phyloP scores from a whole-genome alignment of 2,329 filamentous ascomycete species.

The Cadophora luteo-olivacea region DNA sequence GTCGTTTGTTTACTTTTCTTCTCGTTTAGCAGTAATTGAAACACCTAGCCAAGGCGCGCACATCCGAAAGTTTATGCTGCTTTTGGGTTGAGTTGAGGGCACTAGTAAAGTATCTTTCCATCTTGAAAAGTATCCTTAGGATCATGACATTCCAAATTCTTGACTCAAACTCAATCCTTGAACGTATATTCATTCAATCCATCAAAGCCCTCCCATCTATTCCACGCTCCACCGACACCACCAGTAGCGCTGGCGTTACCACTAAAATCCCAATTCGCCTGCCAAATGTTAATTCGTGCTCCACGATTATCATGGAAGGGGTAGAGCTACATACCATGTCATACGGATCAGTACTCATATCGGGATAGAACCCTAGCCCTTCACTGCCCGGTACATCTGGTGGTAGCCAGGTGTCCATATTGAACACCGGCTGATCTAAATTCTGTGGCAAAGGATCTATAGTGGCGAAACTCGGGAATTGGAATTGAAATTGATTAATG shows the following conservation, averaged over 20 bases:
- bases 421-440: not conserved
- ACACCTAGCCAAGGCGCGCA: not conserved
- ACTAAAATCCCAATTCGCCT: not conserved
- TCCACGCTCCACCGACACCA: not conserved
- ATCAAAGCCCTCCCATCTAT: not conserved
- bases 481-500: not conserved
- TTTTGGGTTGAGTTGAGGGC: no score
- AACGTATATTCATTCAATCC: not conserved
- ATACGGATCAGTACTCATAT: not conserved
- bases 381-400: not conserved
- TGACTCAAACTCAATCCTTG: not conserved
- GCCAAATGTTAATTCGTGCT: not conserved
- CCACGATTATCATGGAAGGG: not conserved
- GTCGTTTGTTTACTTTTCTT: not conserved
- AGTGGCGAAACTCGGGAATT: not conserved
- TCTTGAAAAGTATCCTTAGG: no score
- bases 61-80: not conserved
- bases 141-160: not conserved
- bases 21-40: not conserved
- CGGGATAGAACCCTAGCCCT: not conserved
- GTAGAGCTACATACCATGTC: not conserved
- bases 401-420: not conserved
- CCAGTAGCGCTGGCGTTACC: not conserved
- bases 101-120: no score
- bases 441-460: not conserved